phyloP scores from a whole-genome alignment of 768 basidiomycete species.

The Amanita subjunquillea region DNA sequence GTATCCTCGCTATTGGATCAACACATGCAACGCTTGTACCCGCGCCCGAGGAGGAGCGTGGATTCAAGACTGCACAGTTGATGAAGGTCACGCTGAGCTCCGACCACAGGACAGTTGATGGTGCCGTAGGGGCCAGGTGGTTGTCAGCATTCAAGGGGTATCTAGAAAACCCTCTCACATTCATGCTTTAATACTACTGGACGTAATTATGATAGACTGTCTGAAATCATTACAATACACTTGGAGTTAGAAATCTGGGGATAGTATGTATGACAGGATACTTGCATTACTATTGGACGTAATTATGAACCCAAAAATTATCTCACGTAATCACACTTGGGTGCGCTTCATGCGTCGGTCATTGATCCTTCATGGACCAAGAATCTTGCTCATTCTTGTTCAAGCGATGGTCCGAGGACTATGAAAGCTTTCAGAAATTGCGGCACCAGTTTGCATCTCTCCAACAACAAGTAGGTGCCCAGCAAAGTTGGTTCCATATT shows the following conservation, averaged over 20 bases:
- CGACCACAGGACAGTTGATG: constrained; percentile 95
- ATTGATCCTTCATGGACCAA: constrained; percentile 18
- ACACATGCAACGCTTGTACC: constrained; percentile 81
- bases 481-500: not conserved
- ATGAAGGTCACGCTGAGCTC: constrained; percentile 96
- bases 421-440: constrained; percentile 20
- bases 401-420: constrained; percentile 28
- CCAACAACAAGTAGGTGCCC: constrained; percentile 18
- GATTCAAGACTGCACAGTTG: constrained; percentile 83
- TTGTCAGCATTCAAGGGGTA: constrained; percentile 89
- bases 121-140: constrained; percentile 92
- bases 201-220: not conserved
- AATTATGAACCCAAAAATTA: not conserved
- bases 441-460: constrained; percentile 21
- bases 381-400: constrained; percentile 23
- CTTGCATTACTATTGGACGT: too few species aligned
- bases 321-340: constrained; percentile 8
- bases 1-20: constrained; percentile 91
- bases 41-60: constrained; percentile 83
- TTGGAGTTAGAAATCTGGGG: too few species aligned
- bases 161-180: constrained; percentile 92
- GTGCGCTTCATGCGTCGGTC: constrained; percentile 2
- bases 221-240: too few species aligned
- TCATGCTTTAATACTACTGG: constrained; percentile 65
- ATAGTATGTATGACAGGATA: too few species aligned